A percentile compares a stretch with the other conserved stretches of the same genome.
Evolutionary conservation across 2,329 filamentous ascomycete species (phyloP).

Genomic region (Ceratocystis smalleyi): DNA sequence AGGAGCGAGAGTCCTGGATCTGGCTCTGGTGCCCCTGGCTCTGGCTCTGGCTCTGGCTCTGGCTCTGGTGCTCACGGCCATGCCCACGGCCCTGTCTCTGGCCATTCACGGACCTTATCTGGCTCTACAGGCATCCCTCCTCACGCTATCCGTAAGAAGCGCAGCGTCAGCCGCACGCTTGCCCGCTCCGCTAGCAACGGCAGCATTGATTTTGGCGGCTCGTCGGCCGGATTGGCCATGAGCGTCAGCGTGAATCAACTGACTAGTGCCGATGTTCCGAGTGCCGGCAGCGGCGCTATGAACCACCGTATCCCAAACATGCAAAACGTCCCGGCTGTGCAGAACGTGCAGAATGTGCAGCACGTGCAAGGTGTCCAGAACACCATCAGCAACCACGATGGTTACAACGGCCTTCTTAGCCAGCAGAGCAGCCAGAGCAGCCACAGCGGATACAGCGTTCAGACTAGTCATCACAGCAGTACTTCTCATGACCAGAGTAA

Average conservation of each 20-base stretch:
- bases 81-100: not conserved
- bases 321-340: too few species aligned
- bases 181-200: not conserved
- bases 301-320: too few species aligned
- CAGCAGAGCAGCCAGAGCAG: too few species aligned
- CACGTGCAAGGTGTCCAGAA: too few species aligned
- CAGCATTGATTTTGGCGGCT: not conserved
- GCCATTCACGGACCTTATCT: slow-evolving; percentile 2
- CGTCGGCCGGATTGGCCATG: not conserved
- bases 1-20: not conserved
- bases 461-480: too few species aligned
- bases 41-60: not conserved
- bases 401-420: too few species aligned
- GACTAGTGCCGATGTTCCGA: not conserved
- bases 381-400: not conserved
- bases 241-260: not conserved
- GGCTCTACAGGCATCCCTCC: not conserved
- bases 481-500: not conserved
- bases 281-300: not conserved
- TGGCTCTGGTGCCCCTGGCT: not conserved
- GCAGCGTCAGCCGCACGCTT: not conserved
- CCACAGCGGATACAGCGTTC: too few species aligned
- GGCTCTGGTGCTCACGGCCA: not conserved
- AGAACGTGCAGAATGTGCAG: too few species aligned
- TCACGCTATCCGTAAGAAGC: not conserved